A percentile compares a stretch with the other conserved stretches of the same genome.
These are phyloP conservation scores for Coemansia erecta DNA, from an alignment of 192 early-diverging fungal genomes.

Conservation along the genomic window DNA sequence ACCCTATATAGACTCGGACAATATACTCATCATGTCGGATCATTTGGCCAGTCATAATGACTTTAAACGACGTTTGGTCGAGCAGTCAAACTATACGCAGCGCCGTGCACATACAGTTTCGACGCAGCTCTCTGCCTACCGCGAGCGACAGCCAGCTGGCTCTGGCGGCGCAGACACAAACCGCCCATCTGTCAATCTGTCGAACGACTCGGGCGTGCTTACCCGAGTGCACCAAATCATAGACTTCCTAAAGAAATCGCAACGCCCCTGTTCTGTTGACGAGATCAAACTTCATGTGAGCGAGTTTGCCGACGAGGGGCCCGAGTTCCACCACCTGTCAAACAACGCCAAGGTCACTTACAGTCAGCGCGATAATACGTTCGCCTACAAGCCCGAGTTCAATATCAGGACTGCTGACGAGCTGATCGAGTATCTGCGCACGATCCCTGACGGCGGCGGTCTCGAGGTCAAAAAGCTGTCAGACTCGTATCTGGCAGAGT, in stretches of 20 bases:
- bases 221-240: constrained; percentile 39
- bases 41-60: constrained; percentile 22
- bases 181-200: not conserved
- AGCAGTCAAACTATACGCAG: constrained; percentile 49
- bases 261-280: constrained; percentile 59
- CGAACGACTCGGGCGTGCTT: constrained; percentile 11
- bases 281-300: constrained; percentile 59
- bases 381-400: constrained; percentile 75
- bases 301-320: constrained; percentile 56
- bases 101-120: constrained; percentile 12
- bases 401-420: constrained; percentile 71
- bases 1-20: no score
- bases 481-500: constrained; percentile 65
- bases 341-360: constrained; percentile 67
- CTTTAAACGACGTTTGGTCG: constrained; percentile 54
- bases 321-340: constrained; percentile 58
- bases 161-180: not conserved
- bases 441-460: constrained; percentile 57
- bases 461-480: constrained; percentile 74
- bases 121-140: constrained; percentile 17
- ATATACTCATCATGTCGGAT: no score
- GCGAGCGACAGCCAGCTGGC: not conserved
- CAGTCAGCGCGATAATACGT: constrained; percentile 56
- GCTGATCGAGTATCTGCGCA: constrained; percentile 60
- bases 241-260: constrained; percentile 50